A percentile compares a stretch with the other conserved stretches of the same genome.
Evolutionary conservation across 2,329 filamentous ascomycete species (phyloP).

Genomic region (Phoma sp.): DNA sequence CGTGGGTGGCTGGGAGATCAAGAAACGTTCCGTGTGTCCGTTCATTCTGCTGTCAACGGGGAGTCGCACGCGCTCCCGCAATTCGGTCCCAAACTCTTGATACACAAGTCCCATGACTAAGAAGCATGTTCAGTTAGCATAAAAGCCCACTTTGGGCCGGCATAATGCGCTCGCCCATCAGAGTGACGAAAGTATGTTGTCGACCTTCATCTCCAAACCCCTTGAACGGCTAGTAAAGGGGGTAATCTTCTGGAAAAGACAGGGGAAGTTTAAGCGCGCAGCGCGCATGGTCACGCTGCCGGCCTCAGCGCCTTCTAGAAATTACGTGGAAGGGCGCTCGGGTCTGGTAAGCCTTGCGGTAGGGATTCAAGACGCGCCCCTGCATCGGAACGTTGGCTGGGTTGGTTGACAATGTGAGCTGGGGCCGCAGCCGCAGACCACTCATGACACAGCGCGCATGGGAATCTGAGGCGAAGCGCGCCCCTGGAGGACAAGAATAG

Average conservation of each 20-base stretch:
- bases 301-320: slow-evolving; percentile 42
- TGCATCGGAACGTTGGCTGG: slow-evolving; percentile 37
- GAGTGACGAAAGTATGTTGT: slow-evolving; percentile 19
- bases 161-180: slow-evolving; percentile 20
- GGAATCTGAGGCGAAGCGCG: slow-evolving; percentile 38
- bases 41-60: slow-evolving; percentile 26
- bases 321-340: slow-evolving; percentile 46
- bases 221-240: slow-evolving; percentile 35
- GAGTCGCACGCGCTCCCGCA: slow-evolving; percentile 28
- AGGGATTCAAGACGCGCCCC: slow-evolving; percentile 38
- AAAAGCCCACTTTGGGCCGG: slow-evolving; percentile 6
- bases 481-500: slow-evolving; percentile 41
- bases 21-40: slow-evolving; percentile 22
- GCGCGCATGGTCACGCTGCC: slow-evolving; percentile 31
- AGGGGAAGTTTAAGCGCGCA: slow-evolving; percentile 34
- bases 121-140: neutral
- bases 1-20: slow-evolving; percentile 1
- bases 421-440: slow-evolving; percentile 42
- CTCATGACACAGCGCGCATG: slow-evolving; percentile 34
- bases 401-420: slow-evolving; percentile 30
- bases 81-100: slow-evolving; percentile 18
- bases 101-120: slow-evolving; percentile 8
- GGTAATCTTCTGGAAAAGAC: slow-evolving; percentile 49
- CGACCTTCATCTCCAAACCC: slow-evolving; percentile 28
- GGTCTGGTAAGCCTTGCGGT: slow-evolving; percentile 32